A percentile compares a stretch with the other conserved stretches of the same genome.
phyloP scores from a whole-genome alignment of 2,329 filamentous ascomycete genomes.

The Colletotrichum sidae region DNA sequence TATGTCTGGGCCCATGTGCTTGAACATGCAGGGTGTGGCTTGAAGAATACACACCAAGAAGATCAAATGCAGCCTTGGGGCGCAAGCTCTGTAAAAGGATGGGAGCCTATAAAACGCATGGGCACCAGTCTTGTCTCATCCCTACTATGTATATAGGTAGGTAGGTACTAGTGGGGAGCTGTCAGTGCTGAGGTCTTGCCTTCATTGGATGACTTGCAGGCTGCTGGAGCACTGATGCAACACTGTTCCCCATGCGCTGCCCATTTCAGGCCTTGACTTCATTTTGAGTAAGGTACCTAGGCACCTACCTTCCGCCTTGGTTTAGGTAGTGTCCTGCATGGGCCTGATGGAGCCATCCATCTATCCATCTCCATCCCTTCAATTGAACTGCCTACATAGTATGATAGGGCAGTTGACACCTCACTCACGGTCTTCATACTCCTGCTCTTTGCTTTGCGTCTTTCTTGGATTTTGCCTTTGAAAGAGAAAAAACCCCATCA shows the following conservation, averaged over 20 bases:
- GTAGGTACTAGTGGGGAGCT: constrained; percentile 8
- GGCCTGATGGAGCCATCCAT: constrained; percentile 17
- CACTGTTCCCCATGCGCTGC: constrained; percentile 16
- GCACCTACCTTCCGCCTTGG: neutral
- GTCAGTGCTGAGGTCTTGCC: constrained; percentile 26
- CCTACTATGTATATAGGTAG: neutral
- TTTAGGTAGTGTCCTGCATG: neutral
- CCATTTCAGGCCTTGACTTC: constrained; percentile 8
- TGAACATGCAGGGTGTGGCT: neutral
- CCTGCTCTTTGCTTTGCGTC: neutral
- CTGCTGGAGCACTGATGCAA: constrained; percentile 26
- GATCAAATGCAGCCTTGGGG: constrained; percentile 16
- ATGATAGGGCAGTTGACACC: neutral
- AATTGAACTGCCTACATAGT: constrained; percentile 21
- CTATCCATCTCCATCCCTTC: constrained; percentile 28
- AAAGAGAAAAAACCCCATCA: neutral
- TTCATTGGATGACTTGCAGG: constrained; percentile 33
- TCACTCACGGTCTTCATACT: neutral
- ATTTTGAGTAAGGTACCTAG: neutral
- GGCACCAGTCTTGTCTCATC: neutral
- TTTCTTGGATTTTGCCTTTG: neutral
- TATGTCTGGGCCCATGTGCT: constrained; percentile 2
- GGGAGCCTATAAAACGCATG: constrained; percentile 12
- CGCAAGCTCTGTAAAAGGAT: too few relatives aligned
- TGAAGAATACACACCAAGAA: constrained; percentile 6